Conservation (phyloP, 768 basidiomycete genomes). For the Lentinus brumalis region DNA sequence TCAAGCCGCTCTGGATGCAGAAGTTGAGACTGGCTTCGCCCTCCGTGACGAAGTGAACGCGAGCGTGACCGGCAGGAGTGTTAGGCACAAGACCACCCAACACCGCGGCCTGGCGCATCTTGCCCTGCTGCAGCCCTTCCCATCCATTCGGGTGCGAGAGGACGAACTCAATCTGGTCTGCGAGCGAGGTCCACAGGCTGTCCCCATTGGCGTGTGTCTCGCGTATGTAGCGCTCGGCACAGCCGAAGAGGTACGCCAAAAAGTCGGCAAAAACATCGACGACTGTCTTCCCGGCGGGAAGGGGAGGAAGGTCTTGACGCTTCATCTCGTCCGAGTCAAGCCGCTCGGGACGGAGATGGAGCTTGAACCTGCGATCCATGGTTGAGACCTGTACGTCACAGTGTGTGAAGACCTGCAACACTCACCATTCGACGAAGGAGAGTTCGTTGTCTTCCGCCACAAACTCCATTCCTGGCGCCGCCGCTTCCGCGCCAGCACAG, state of each 20-base stretch:
- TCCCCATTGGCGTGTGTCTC: conserved; percentile 47
- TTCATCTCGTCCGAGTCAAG: not conserved
- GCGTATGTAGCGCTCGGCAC: conserved; percentile 48
- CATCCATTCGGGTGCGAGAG: conserved; percentile 68
- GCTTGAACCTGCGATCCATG: conserved; percentile 18
- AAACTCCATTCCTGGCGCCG: conserved; percentile 1
- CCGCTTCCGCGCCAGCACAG: conserved; percentile 49
- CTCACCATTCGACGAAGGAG: conserved; percentile 19
- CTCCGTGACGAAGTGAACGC: conserved; percentile 61
- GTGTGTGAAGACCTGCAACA: conserved; percentile 12
- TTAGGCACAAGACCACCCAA: conserved; percentile 52
- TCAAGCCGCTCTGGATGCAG: conserved; percentile 50
- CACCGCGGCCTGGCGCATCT: conserved; percentile 56
- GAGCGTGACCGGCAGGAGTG: conserved; percentile 38
- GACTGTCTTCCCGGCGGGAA: conserved; percentile 44
- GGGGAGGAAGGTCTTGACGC: conserved; percentile 21
- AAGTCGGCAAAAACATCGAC: conserved; percentile 51
- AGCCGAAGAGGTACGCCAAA: conserved; percentile 45
- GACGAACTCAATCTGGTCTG: conserved; percentile 48
- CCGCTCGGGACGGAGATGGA: conserved; percentile 17
- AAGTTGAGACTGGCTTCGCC: conserved; percentile 65
- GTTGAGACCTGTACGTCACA: too few species aligned
- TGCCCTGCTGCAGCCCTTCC: conserved; percentile 59
- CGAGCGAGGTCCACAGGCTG: conserved; percentile 47
- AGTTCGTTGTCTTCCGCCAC: conserved; percentile 2